Evolutionary conservation across 306 rosid species (phyloP).

Genomic region (Trichosanthes truncata): DNA sequence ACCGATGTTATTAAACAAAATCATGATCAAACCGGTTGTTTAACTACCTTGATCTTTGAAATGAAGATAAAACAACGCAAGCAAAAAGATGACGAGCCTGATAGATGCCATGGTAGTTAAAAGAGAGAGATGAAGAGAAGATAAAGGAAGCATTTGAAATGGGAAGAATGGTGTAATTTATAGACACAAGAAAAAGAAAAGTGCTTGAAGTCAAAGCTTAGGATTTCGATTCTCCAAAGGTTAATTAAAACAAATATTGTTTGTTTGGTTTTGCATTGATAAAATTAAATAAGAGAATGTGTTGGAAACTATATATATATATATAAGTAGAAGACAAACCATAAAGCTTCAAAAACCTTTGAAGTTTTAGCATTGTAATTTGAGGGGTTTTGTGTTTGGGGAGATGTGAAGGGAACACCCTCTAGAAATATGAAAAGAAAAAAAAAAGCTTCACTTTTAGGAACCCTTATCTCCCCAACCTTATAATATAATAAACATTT

Average conservation of each 20-base stretch:
- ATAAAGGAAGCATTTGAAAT: neutral
- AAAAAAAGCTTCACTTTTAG: neutral
- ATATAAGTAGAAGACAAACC: neutral
- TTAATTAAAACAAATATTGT: neutral
- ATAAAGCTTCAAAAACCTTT: neutral
- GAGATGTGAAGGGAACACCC: neutral
- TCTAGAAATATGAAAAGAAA: neutral
- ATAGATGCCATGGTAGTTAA: neutral
- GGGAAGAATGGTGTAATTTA: neutral
- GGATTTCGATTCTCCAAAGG: neutral
- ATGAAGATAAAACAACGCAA: neutral
- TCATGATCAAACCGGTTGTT: neutral
- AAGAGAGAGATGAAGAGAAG: neutral
- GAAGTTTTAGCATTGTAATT: neutral
- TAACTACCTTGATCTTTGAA: neutral
- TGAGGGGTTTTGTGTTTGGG: neutral
- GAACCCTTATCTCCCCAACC: neutral
- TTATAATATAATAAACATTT: neutral
- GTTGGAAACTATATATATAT: neutral
- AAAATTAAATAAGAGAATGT: neutral
- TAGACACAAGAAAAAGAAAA: neutral
- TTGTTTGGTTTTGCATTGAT: neutral
- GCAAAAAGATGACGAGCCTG: neutral
- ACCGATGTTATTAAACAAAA: neutral
- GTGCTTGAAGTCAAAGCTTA: neutral